Base-by-base conservation (phyloP, 1,139 yeast genomes). In the Ashbya aceris region DNA sequence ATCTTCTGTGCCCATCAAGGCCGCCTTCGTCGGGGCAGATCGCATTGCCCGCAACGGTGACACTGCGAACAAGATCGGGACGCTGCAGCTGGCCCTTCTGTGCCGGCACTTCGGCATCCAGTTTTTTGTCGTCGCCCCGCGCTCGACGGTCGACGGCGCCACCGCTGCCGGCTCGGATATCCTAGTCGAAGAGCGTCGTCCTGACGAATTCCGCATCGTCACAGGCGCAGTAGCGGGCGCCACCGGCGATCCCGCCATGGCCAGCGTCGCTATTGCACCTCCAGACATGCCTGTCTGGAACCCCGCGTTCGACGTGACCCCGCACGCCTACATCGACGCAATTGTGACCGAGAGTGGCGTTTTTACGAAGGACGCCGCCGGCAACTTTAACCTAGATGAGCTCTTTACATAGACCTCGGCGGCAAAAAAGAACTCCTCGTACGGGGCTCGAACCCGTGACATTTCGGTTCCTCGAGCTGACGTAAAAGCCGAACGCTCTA, bases 11-110 rank as follows among this genome's bases (percentile, higher is more conserved):
- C 56, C 94, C 33, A 76, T 91, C 42, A 83, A 82, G 60, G 85
- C 87, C 40, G 81, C 89, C 27, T 85, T 91, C 41, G 97, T 84
- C n/a, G 98, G 98, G 36, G 96, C 97, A n/a, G 98, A 91, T 60
- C 75, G 98, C 61, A 82, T 91, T 30, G 96, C 89, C 2, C 69
- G 71, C 37, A 83, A 87, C 61, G 98, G 98, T 44, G 98, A 91
- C 58, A 78, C 96, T 23, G 97, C 97, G 1, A 91, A 91, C 66
- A 91, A 91, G 64, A 91, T 91, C 45, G 98, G 98, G n/a, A 91
- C 97, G 0, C 83, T 76, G 64, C 96, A 89, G 65, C 68, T 91
- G 50, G 83, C 96, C 0, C 71, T 87, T 14, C 70, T 86, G 43
- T 73, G 83, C 28, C 69, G 70, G 39, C 67, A 67, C 9, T 63